Conservation (phyloP, 2,329 filamentous ascomycete species). For the Ophioceras dolichostomum region DNA sequence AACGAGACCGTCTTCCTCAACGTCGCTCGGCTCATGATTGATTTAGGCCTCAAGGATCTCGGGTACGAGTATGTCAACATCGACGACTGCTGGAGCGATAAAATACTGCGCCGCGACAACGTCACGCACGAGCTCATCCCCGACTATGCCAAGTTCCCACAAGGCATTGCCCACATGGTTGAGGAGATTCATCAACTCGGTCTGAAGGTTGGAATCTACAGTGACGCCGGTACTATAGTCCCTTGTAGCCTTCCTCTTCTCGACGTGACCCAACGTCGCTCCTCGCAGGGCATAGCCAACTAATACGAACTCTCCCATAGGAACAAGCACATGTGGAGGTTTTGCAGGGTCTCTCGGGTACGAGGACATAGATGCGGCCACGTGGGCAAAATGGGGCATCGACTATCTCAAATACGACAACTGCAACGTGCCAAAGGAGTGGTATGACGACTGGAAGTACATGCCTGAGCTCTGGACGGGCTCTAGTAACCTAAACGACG, state of each 20-base stretch:
- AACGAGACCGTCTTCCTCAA: constrained; percentile 34
- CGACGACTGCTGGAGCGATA: constrained; percentile 49
- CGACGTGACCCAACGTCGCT: too few relatives aligned
- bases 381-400: constrained; percentile 45
- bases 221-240: constrained; percentile 30
- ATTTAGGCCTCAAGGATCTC: constrained; percentile 34
- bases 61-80: constrained; percentile 48
- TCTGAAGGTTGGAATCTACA: constrained; percentile 53
- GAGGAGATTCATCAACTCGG: constrained; percentile 40
- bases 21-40: constrained; percentile 32
- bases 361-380: constrained; percentile 44
- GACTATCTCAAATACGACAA: constrained; percentile 50
- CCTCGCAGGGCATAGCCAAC: too few relatives aligned
- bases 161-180: constrained; percentile 42
- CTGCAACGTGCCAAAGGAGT: constrained; percentile 19
- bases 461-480: constrained; percentile 1
- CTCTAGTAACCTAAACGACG: neutral
- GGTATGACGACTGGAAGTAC: constrained; percentile 6
- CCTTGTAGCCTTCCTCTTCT: too few relatives aligned
- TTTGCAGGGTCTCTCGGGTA: constrained; percentile 44
- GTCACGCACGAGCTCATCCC: constrained; percentile 29
- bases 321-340: constrained; percentile 33
- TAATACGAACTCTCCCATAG: too few relatives aligned
- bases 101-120: constrained; percentile 23
- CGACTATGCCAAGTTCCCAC: constrained; percentile 39